Evolutionary conservation across 2,329 filamentous ascomycete genomes (phyloP), one percentile per base, ranked within the genome.

Genomic region (Fusarium setosum): DNA sequence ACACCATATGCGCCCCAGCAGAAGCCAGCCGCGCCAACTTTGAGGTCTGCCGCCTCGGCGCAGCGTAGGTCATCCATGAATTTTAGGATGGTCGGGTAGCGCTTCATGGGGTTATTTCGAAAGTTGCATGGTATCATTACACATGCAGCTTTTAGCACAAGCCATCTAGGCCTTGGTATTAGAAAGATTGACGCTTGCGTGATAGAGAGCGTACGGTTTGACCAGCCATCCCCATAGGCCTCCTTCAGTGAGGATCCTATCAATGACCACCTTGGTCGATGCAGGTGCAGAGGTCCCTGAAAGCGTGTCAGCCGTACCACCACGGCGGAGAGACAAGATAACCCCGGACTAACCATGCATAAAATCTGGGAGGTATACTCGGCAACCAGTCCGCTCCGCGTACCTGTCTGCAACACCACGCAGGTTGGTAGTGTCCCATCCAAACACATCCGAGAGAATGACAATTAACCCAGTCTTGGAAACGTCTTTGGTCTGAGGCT

Each of bases 21-120:
- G 31, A 50, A 50, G 32, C 47, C 47, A 32, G 38, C 47, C 47
- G 23, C 47, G 32, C 47, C 47, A 11, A 50, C 32, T 50, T 50
- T 50, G 17, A 35, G 32, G 47, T 29, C 32, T 32, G 21, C 47
- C 32, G 31, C 47, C 47, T 50, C 47, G 11, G 20, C 21, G 32
- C 47, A 50, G 47, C 47, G 47, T 15, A 50, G 23, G 32, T 50
- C 47, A 38, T 38, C 47, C 47, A 50, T 50, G 31, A 50, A 50
- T 24, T 50, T 37, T 20, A 8, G 47, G 47, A 50, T 26, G 47
- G 6, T 32, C 23, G 47, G 47, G 24, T 50, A 50, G 13, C 47
- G 47, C 47, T 38, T 50, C 21, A 26, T 23, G 18, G 47, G 31
- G 32, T 34, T 35, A n/a, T 50, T 50, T 50, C 47, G 32, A 38